A percentile compares a stretch with the other conserved stretches of the same genome.
phyloP scores from a whole-genome alignment of 2,329 filamentous ascomycete species.

The Rutstroemia sp. region DNA sequence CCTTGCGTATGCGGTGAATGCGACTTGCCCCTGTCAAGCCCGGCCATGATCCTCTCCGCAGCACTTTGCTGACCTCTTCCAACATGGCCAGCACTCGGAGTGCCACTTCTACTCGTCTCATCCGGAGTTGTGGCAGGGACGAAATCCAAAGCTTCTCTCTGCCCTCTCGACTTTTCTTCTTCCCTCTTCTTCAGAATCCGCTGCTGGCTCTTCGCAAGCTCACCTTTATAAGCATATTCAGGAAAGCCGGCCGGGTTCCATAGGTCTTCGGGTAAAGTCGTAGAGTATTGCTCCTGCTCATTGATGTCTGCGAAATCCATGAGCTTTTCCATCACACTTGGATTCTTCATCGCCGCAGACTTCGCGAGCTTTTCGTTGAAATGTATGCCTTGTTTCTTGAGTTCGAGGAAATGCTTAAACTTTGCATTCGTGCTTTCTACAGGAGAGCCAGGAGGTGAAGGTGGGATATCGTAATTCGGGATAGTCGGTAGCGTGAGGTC shows the following conservation, averaged over 20 bases:
- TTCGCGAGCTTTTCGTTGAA: slow-evolving; percentile 69
- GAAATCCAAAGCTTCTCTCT: slow-evolving; percentile 28
- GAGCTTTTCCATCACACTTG: slow-evolving; percentile 63
- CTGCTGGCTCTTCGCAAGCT: slow-evolving; percentile 41
- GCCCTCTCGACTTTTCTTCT: slow-evolving; percentile 26
- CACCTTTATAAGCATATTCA: slow-evolving; percentile 43
- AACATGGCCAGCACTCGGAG: slow-evolving; percentile 12
- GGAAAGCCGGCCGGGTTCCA: slow-evolving; percentile 55
- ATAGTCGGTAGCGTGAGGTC: slow-evolving; percentile 66
- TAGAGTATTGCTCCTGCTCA: slow-evolving; percentile 55
- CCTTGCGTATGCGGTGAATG: slow-evolving; percentile 27
- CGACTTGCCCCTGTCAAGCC: slow-evolving; percentile 26
- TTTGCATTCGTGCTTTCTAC: slow-evolving; percentile 51
- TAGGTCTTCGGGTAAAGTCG: slow-evolving; percentile 46
- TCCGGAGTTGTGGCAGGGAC: slow-evolving; percentile 23
- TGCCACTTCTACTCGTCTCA: slow-evolving; percentile 22
- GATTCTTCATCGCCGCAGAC: slow-evolving; percentile 63
- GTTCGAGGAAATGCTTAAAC: slow-evolving; percentile 64
- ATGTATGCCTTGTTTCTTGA: slow-evolving; percentile 71
- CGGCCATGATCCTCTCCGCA: slow-evolving; percentile 30
- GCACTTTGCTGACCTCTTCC: slow-evolving; percentile 24
- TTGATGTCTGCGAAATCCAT: slow-evolving; percentile 58
- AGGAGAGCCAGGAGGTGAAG: slow-evolving; percentile 60
- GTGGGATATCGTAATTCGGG: slow-evolving; percentile 67
- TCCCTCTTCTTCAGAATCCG: slow-evolving; percentile 26